These are phyloP conservation scores for Aplosporella prunicola DNA, from an alignment of 2,329 filamentous ascomycete species.

Conservation along the genomic window DNA sequence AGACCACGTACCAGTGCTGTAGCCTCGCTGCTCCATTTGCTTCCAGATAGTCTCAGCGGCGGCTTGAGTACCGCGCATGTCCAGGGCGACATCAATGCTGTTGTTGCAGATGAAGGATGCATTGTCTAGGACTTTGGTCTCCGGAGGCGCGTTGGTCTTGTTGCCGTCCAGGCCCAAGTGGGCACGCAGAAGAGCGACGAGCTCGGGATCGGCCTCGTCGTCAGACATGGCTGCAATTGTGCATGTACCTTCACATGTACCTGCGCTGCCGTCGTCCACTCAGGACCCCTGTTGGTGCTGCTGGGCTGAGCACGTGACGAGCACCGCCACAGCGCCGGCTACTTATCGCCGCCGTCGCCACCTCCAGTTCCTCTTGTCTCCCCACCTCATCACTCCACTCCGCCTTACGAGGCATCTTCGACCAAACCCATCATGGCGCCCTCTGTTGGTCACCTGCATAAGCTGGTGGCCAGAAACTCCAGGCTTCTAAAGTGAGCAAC, in stretches of 20 bases:
- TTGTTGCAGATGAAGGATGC: conserved; percentile 88
- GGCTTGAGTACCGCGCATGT: conserved; percentile 70
- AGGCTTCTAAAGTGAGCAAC: conserved; percentile 34
- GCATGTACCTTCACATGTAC: too few relatives aligned
- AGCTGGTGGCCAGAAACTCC: conserved; percentile 32
- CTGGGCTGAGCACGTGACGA: conserved; percentile 3
- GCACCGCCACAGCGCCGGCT: conserved; percentile 1
- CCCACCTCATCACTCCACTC: conserved; percentile 5
- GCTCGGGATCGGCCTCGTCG: conserved; percentile 81
- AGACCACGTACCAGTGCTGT: conserved; percentile 79
- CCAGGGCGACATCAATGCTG: conserved; percentile 82
- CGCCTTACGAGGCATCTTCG: conserved; percentile 3
- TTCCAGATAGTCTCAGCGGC: conserved; percentile 71
- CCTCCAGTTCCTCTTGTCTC: neutral
- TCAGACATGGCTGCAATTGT: conserved; percentile 59
- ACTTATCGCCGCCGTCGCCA: neutral
- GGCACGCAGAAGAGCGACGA: conserved; percentile 75
- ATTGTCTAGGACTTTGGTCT: conserved; percentile 72
- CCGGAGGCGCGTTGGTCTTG: conserved; percentile 48
- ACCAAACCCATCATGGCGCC: conserved; percentile 26
- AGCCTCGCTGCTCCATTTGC: conserved; percentile 74
- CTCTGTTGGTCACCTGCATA: conserved; percentile 28
- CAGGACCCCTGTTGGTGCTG: neutral
- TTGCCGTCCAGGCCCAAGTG: conserved; percentile 56
- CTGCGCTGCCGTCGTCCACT: too few relatives aligned